Evolutionary conservation across 257 asterid genomes (phyloP), one percentile per base, ranked within the genome.

Genomic region (Petunia secreta): DNA sequence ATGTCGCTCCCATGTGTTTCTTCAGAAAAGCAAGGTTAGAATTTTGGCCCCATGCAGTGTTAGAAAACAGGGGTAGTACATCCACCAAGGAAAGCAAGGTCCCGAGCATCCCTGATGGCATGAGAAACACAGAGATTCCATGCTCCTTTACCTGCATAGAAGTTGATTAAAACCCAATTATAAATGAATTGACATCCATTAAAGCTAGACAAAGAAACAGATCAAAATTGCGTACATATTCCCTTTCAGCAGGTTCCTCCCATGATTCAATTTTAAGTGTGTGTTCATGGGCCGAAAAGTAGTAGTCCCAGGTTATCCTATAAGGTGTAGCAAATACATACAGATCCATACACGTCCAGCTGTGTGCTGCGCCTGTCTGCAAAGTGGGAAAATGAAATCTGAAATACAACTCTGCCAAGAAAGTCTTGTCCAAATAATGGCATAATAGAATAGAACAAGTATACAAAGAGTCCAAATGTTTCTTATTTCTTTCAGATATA

Each of bases 91-190:
- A 96, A 78, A 94, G 92, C 83, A 96, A 83, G 34, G 99, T 96
- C 75, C 99, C 99, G 37, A 96, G 94, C 99, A 96, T 96, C 85
- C 99, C 99, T 9, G 99, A 96, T 34, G 98, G 99, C 99, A 96
- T 94, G 82, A 96, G 98, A 87, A 96, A 96, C 68, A 96, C 97
- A 0, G 99, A 94, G 85, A 96, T 80, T 25, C 98, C 98, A 71
- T 96, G 98, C 85, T 96, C 94, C 89, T 90, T 94, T 69, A 95
- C 99, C 99, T 95, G 94, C 82, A 77, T 85, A 85, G 46, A 65
- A 69, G 78, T 80, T 79, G 82, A 75, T 69, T 68, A 14, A 41
- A 80, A 79, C 13, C 36, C 62, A 73, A 36, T 78, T 59, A 58
- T 36, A 64, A 40, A 46, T 16, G 60, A 5, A 63, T 58, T 37